phyloP scores from a whole-genome alignment of 306 rosid species.

The Fagus crenata region DNA sequence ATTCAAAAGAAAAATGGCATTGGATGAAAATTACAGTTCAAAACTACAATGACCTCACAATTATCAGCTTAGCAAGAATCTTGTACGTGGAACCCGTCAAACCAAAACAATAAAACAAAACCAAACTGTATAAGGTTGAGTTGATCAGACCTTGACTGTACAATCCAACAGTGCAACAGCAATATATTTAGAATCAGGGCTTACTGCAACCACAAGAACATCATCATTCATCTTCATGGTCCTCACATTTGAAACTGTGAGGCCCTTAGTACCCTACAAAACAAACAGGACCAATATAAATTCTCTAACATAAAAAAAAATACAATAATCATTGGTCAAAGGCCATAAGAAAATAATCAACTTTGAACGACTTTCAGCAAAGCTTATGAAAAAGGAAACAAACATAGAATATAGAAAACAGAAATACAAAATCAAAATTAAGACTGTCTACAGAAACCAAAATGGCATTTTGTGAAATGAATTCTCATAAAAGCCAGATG shows the following conservation, averaged over 20 bases:
- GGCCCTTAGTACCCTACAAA: slow-evolving; percentile 66
- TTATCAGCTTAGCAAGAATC: slow-evolving; percentile 4
- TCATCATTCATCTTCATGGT: slow-evolving; percentile 88
- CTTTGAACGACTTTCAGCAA: neutral
- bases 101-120: slow-evolving; percentile 9
- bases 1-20: neutral
- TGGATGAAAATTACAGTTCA: neutral
- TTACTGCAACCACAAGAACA: slow-evolving; percentile 72
- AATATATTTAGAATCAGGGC: slow-evolving; percentile 89
- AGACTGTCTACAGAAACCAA: too few species aligned
- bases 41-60: neutral
- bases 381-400: neutral
- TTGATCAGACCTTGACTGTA: slow-evolving; percentile 73
- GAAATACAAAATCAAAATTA: too few species aligned
- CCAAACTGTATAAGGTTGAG: slow-evolving; percentile 23
- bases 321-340: neutral
- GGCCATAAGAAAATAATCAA: neutral
- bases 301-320: neutral
- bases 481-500: neutral
- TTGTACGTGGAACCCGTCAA: neutral
- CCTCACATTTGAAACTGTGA: slow-evolving; percentile 58
- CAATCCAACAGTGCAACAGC: slow-evolving; percentile 80
- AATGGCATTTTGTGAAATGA: neutral
- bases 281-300: slow-evolving; percentile 23
- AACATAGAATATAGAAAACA: neutral